Evolutionary conservation across 2,329 filamentous ascomycete genomes (phyloP).

Genomic region (Phyllachora maydis): DNA sequence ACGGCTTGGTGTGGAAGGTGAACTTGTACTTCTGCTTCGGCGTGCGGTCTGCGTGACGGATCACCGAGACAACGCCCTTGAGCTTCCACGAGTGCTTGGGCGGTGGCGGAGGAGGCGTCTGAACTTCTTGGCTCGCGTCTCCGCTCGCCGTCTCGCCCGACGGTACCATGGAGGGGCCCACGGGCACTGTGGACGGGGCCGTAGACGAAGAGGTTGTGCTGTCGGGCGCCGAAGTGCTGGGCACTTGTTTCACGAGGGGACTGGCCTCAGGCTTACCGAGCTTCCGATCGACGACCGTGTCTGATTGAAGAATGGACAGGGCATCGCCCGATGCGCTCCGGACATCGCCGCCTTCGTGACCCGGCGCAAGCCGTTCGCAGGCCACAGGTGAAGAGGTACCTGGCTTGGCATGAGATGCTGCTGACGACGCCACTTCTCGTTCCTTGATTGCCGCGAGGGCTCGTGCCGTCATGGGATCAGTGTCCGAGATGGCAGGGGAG

Average conservation of each 20-base stretch:
- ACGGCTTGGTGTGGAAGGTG: conserved; percentile 91
- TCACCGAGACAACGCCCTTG: conserved; percentile 92
- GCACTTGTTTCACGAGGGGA: conserved; percentile 6
- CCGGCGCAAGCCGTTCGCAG: too few species aligned
- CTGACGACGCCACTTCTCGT: conserved; percentile 6
- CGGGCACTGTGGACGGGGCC: conserved; percentile 17
- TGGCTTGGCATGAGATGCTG: conserved; percentile 5
- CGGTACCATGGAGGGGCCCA: conserved; percentile 16
- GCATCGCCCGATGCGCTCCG: conserved; percentile 2
- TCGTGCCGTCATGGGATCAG: too few species aligned
- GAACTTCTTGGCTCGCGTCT: too few species aligned
- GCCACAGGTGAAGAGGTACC: too few species aligned
- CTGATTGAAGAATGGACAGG: conserved; percentile 9
- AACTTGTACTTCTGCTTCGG: conserved; percentile 99
- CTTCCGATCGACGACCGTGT: conserved; percentile 7
- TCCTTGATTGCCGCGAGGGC: conserved; percentile 15
- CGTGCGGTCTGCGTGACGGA: conserved; percentile 88
- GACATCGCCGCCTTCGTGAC: too few species aligned
- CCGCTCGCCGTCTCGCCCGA: background rate
- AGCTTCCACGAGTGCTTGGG: conserved; percentile 94
- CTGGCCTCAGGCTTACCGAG: conserved; percentile 6
- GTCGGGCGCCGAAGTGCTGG: conserved; percentile 4
- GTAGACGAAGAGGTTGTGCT: conserved; percentile 15
- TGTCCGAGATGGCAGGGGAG: conserved; percentile 19
- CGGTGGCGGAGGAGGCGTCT: conserved; percentile 41